Evolutionary conservation across 495 filamentous ascomycete genomes (phyloP).

Genomic region (Aspergillus leporis): DNA sequence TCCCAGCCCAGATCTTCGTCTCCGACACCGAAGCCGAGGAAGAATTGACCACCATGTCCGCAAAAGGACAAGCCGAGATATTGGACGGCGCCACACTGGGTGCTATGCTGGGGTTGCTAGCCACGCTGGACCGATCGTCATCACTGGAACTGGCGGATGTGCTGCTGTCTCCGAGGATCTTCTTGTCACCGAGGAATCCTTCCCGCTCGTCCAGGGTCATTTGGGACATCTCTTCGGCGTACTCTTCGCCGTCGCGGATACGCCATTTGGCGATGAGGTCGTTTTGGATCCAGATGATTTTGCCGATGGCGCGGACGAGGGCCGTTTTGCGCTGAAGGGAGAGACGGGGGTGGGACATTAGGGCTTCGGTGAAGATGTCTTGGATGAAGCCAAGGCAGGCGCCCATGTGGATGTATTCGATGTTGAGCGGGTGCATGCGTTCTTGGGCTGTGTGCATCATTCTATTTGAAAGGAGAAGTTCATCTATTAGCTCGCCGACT

Average conservation of each 20-base stretch:
- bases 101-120: slow-evolving; percentile 30
- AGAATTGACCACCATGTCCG: slow-evolving; percentile 22
- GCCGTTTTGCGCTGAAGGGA: slow-evolving; percentile 63
- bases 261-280: slow-evolving; percentile 79
- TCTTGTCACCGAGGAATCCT: slow-evolving; percentile 57
- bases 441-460: slow-evolving; percentile 72
- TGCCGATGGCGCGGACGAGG: slow-evolving; percentile 62
- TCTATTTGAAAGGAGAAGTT: slow-evolving; percentile 26
- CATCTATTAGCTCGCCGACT: no score
- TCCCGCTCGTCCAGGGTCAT: slow-evolving; percentile 56
- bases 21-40: slow-evolving; percentile 19
- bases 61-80: slow-evolving; percentile 38
- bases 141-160: slow-evolving; percentile 30
- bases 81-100: slow-evolving; percentile 27
- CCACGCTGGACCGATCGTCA: slow-evolving; percentile 37
- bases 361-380: slow-evolving; percentile 71
- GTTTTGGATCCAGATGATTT: slow-evolving; percentile 74
- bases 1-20: slow-evolving; percentile 44
- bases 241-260: slow-evolving; percentile 71
- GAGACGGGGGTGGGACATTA: slow-evolving; percentile 67
- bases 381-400: slow-evolving; percentile 68
- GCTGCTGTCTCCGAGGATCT: slow-evolving; percentile 40
- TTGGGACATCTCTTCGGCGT: slow-evolving; percentile 57
- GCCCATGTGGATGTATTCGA: slow-evolving; percentile 77
- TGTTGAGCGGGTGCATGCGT: slow-evolving; percentile 62